Evolutionary conservation across 441 rosid species (phyloP).

Genomic region (Macaranga tanarius): DNA sequence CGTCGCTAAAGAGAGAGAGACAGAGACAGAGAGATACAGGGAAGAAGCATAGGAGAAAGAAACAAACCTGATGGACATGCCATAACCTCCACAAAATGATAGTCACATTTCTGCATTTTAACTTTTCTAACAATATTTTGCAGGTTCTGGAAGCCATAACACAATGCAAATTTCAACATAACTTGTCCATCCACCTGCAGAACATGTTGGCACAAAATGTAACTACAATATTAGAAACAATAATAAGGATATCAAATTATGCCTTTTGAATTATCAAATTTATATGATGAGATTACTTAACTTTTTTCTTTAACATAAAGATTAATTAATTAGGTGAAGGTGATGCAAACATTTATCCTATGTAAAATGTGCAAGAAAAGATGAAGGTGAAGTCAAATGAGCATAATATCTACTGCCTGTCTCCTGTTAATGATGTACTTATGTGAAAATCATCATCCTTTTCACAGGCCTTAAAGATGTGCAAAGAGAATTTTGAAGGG

Average conservation of each 20-base stretch:
- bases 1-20: neutral
- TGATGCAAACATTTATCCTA: neutral
- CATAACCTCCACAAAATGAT: slow-evolving; percentile 95
- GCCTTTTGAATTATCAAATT: slow-evolving; percentile 1
- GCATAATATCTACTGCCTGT: neutral
- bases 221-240: neutral
- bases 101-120: slow-evolving; percentile 71
- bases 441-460: neutral
- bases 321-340: neutral
- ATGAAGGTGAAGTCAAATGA: neutral
- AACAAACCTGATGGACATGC: slow-evolving; percentile 90
- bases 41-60: neutral
- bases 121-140: slow-evolving; percentile 87
- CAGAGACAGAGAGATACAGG: neutral
- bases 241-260: neutral
- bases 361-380: neutral
- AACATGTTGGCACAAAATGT: neutral
- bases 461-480: neutral
- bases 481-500: neutral
- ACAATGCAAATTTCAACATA: slow-evolving; percentile 70
- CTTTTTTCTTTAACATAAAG: neutral
- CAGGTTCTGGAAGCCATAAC: slow-evolving; percentile 93
- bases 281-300: neutral
- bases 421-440: neutral
- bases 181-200: slow-evolving; percentile 72